Base-by-base conservation (phyloP, 2,329 filamentous ascomycete genomes). In the Hortaea werneckii region DNA sequence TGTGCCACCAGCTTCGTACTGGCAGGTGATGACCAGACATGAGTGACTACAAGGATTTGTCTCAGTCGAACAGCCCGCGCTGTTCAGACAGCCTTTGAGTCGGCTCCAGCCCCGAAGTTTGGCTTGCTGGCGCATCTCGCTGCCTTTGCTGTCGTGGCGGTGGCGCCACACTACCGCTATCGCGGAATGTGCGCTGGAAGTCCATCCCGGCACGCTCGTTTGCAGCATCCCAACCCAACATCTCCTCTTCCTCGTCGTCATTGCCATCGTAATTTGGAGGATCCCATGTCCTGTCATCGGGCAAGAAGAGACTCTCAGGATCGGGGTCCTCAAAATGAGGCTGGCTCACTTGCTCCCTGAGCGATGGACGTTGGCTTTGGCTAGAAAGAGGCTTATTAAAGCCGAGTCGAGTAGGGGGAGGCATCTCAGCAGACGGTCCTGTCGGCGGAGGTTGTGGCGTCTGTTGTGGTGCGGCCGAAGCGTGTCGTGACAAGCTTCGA, bases 1-100 rank as follows among this genome's bases (percentile, higher is more conserved):
- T 95, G 87, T 67, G 89, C 89, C 39, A 95, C 89, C 12, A 94
- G 82, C 61, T 95, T 87, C 82, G 71, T 94, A 44, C 76, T 72
- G 52, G 70, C 78, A n/a, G 11, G 10, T 39, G 13, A 20, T 37
- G 44, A 43, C 12, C 29, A 42, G 29, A 46, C 27, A 32, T 26
- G 8, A 39, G 37, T 35, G 32, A 20, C 20, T 39, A n/a, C 37
- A 39, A 5, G 32, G 32, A 45, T 34, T 35, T 43, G 34, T 42
- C 45, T 63, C 57, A 66, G 51, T 67, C 64, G 47, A 67, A 67
- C 55, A 67, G 37, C 13, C 10, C 10, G 37, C 37, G 52, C 73
- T 67, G 81, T 58, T 89, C 78, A 13, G 83, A 84, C 29, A 88
- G 68, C 45, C 78, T 76, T 61, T 90, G 85, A 2, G 85, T 89